A percentile compares a stretch with the other conserved stretches of the same genome.
Conservation (phyloP, 2,329 filamentous ascomycete genomes). For the Pseudogymnoascus sp. region DNA sequence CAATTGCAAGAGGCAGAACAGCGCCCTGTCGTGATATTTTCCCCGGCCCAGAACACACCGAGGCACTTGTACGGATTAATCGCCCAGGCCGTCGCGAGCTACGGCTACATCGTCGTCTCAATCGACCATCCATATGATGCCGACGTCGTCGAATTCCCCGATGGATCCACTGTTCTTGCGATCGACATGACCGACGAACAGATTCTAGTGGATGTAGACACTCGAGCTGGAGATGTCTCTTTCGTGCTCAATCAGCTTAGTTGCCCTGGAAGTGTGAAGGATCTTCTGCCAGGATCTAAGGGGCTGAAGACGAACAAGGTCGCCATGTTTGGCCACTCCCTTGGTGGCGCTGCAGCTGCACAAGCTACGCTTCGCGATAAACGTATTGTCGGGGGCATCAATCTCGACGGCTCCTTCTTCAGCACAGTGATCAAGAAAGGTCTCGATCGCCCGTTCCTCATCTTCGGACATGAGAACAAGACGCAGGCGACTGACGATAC, state of each 20-base stretch:
- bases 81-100: conserved; percentile 28
- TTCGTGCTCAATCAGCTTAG: conserved; percentile 22
- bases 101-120: conserved; percentile 29
- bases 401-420: conserved; percentile 32
- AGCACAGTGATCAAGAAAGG: conserved; percentile 22
- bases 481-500: conserved; percentile 17
- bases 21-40: conserved; percentile 29
- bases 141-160: conserved; percentile 28
- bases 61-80: conserved; percentile 28
- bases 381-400: conserved; percentile 30
- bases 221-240: conserved; percentile 19
- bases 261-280: background rate
- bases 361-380: conserved; percentile 26
- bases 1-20: background rate
- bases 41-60: conserved; percentile 24
- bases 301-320: conserved; percentile 24
- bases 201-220: conserved; percentile 14
- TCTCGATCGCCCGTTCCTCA: conserved; percentile 26
- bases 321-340: conserved; percentile 30
- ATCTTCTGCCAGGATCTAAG: conserved; percentile 9
- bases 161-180: conserved; percentile 18
- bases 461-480: conserved; percentile 25
- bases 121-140: conserved; percentile 32
- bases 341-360: conserved; percentile 30
- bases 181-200: conserved; percentile 16